phyloP scores from a whole-genome alignment of 768 basidiomycete species.

The Hemileccinum rubropunctum region DNA sequence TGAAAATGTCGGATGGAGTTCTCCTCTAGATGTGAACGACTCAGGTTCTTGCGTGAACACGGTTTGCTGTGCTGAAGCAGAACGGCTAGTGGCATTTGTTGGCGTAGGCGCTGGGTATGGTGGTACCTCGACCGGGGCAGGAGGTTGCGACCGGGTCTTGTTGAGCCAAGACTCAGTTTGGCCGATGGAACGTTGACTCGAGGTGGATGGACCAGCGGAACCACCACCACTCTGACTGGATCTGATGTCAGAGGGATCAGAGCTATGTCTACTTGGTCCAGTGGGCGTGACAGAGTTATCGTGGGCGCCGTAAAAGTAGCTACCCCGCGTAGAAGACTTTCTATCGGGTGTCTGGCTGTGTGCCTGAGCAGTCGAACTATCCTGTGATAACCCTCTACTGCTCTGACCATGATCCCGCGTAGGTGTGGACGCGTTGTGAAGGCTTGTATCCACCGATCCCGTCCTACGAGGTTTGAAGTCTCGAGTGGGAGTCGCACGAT shows the following conservation, averaged over 20 bases:
- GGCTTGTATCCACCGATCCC: constrained; percentile 20
- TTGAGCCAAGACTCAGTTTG: constrained; percentile 15
- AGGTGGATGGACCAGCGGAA: constrained; percentile 14
- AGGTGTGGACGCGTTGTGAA: constrained; percentile 12
- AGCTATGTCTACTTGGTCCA: constrained; percentile 23
- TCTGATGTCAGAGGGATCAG: constrained; percentile 22
- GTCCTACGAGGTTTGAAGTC: constrained; percentile 25
- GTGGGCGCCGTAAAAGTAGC: constrained; percentile 19
- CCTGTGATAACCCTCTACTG: constrained; percentile 13
- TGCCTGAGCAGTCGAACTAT: constrained; percentile 12
- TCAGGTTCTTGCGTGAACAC: constrained; percentile 32
- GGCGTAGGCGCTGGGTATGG: constrained; percentile 32
- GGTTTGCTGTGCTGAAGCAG: constrained; percentile 11
- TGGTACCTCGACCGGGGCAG: constrained; percentile 16
- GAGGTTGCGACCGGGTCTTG: constrained; percentile 24
- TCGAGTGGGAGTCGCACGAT: constrained; percentile 29
- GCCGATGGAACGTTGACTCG: constrained; percentile 13
- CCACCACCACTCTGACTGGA: constrained; percentile 4
- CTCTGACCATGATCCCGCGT: constrained; percentile 22
- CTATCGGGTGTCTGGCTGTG: constrained; percentile 25
- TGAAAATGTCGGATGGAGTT: constrained; percentile 67
- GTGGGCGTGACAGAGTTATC: constrained; percentile 11
- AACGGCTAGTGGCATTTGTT: constrained; percentile 9
- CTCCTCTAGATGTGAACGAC: constrained; percentile 47
- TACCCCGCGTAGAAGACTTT: constrained; percentile 9